Percentiles rank a stretch among this genome's conserved stretches.
Conservation (phyloP, 805 yeast genomes). For the Candida easanensis region DNA sequence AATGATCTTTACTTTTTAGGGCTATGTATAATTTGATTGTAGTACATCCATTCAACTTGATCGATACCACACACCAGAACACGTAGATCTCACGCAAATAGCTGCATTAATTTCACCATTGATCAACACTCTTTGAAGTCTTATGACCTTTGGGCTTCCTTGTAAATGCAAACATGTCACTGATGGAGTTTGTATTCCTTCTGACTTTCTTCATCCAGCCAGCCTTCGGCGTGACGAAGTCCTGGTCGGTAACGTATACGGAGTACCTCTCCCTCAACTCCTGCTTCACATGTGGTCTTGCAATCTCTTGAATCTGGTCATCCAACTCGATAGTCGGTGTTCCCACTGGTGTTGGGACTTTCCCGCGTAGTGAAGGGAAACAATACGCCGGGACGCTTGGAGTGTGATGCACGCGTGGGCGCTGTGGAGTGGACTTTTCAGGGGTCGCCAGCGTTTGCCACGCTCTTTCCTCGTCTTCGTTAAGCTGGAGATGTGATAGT, state of each 20-base stretch:
- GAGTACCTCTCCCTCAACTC: slow-evolving; percentile 9
- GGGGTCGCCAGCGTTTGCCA: slow-evolving; percentile 13
- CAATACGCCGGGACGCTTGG: slow-evolving; percentile 15
- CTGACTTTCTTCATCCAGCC: slow-evolving; percentile 12
- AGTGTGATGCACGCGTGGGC: slow-evolving; percentile 4
- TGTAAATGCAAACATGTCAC: slow-evolving; percentile 8
- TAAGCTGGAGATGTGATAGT: slow-evolving; percentile 12
- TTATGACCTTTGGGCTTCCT: slow-evolving; percentile 8
- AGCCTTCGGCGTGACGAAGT: slow-evolving; percentile 13
- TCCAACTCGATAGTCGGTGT: slow-evolving; percentile 7
- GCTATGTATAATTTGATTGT: too few relatives aligned
- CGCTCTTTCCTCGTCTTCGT: slow-evolving; percentile 14
- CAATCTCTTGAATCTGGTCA: slow-evolving; percentile 6
- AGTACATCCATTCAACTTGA: background rate
- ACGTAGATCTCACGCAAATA: background rate
- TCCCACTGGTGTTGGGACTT: slow-evolving; percentile 10
- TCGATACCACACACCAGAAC: too few relatives aligned
- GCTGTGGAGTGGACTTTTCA: slow-evolving; percentile 1
- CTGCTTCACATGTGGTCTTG: slow-evolving; percentile 8
- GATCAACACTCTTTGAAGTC: slow-evolving; percentile 6
- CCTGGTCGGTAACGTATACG: slow-evolving; percentile 14
- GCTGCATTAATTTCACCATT: background rate
- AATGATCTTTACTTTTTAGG: too few relatives aligned
- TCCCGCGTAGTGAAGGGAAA: slow-evolving; percentile 18
- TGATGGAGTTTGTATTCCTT: slow-evolving; percentile 6